phyloP scores from a whole-genome alignment of 306 rosid species.

The Astragalus glycyphyllos region DNA sequence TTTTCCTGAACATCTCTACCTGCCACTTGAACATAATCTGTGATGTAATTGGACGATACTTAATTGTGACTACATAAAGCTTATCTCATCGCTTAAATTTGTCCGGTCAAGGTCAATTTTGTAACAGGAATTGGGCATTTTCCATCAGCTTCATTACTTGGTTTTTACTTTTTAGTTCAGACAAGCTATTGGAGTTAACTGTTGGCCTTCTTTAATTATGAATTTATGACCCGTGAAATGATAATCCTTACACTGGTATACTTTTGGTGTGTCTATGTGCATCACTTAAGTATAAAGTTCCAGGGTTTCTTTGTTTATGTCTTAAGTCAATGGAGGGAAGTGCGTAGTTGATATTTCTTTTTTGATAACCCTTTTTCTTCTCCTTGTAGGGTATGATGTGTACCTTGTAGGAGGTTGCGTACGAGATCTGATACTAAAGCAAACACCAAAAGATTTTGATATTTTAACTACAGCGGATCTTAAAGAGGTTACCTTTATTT shows the following conservation, averaged over 20 bases:
- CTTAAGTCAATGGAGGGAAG: slow-evolving; percentile 33
- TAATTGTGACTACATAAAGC: slow-evolving; percentile 21
- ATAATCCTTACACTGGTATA: slow-evolving; percentile 16
- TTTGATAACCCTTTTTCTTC: slow-evolving; percentile 37
- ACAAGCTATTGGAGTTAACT: background rate
- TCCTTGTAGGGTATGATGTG: slow-evolving; percentile 51
- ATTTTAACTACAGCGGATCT: slow-evolving; percentile 79
- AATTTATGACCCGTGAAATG: slow-evolving; percentile 7
- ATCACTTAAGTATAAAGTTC: slow-evolving; percentile 15
- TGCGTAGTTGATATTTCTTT: slow-evolving; percentile 23
- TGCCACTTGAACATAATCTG: slow-evolving; percentile 9
- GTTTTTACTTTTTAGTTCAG: background rate
- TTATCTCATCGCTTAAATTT: slow-evolving; percentile 9
- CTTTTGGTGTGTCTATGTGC: slow-evolving; percentile 13
- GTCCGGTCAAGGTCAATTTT: background rate
- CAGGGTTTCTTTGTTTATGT: slow-evolving; percentile 28
- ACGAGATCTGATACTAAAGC: slow-evolving; percentile 55
- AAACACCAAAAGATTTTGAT: slow-evolving; percentile 61
- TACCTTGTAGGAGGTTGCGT: slow-evolving; percentile 65
- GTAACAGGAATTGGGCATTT: background rate
- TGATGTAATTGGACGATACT: slow-evolving; percentile 22
- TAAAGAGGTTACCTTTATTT: slow-evolving; percentile 65
- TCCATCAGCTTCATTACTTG: slow-evolving; percentile 5
- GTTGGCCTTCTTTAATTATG: background rate
- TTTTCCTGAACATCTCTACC: slow-evolving; percentile 17